These are phyloP conservation scores for Nicotiana attenuata DNA, from an alignment of 257 asterid genomes.

Conservation along the genomic window DNA sequence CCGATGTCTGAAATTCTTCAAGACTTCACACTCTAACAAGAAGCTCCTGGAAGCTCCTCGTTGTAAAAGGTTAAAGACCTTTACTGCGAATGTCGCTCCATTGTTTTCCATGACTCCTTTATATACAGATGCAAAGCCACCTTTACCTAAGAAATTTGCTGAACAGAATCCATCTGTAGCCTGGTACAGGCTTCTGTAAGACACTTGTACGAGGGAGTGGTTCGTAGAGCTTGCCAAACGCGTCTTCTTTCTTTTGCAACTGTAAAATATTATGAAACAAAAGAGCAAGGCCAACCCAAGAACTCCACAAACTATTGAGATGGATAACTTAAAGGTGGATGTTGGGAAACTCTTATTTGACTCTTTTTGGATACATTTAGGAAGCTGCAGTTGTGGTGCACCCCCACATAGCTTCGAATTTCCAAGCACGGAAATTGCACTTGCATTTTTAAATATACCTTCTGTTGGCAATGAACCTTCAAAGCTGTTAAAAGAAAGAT, in stretches of 20 bases:
- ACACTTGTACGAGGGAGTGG: conserved; percentile 8
- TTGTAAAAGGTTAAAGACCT: conserved; percentile 21
- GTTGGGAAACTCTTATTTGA: conserved; percentile 1
- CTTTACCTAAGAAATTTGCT: conserved; percentile 22
- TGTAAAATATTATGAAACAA: conserved; percentile 3
- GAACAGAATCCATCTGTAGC: conserved; percentile 25
- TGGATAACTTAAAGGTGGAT: conserved; percentile 11
- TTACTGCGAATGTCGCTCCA: conserved; percentile 19
- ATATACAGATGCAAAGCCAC: conserved; percentile 21
- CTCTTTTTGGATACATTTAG: conserved; percentile 16
- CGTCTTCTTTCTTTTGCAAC: neutral
- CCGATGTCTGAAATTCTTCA: conserved; percentile 23
- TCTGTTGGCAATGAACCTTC: conserved; percentile 14
- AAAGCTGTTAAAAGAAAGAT: conserved; percentile 22
- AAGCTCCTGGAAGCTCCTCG: conserved; percentile 22
- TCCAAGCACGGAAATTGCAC: conserved; percentile 19
- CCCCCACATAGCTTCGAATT: conserved; percentile 24
- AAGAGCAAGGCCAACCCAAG: conserved; percentile 11
- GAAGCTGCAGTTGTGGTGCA: conserved; percentile 15
- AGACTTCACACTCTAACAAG: conserved; percentile 19
- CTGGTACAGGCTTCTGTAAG: conserved; percentile 14
- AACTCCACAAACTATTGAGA: conserved; percentile 20
- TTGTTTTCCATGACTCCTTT: conserved; percentile 21
- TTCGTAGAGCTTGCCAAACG: neutral
- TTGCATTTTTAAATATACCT: conserved; percentile 21